Evolutionary conservation across 805 yeast genomes (phyloP).

Genomic region (Lipomyces lipofer): DNA sequence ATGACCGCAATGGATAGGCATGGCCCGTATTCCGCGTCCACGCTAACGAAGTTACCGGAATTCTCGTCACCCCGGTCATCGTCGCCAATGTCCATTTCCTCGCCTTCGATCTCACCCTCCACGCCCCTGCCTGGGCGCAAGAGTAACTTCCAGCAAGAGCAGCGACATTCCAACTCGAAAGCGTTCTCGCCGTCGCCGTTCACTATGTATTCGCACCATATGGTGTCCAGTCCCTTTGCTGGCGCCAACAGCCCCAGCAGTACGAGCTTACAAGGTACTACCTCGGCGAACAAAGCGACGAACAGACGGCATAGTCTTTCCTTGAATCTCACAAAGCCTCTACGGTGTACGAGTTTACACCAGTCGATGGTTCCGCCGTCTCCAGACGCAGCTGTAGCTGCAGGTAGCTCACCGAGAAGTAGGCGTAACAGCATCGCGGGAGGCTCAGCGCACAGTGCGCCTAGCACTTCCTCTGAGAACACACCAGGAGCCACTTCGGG

Average conservation of each 20-base stretch:
- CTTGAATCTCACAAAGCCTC: conserved; percentile 6
- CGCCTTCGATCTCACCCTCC: not conserved
- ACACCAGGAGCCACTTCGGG: no score
- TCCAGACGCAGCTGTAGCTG: conserved; percentile 5
- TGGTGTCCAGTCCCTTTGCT: not conserved
- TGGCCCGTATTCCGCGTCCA: no score
- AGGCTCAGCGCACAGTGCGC: not conserved
- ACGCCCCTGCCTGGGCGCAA: not conserved
- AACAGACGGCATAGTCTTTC: conserved; percentile 4
- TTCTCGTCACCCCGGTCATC: no score
- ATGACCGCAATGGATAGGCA: no score
- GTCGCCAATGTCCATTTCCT: conserved; percentile 1
- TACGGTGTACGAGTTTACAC: conserved; percentile 12
- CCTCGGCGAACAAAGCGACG: not conserved
- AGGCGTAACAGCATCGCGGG: conserved; percentile 9
- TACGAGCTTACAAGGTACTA: not conserved
- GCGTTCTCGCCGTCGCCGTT: conserved; percentile 2
- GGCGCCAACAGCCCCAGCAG: not conserved
- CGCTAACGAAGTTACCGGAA: no score
- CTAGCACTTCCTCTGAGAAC: not conserved
- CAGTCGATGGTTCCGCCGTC: conserved; percentile 10
- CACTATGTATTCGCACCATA: not conserved
- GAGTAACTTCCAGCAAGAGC: not conserved
- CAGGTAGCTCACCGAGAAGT: conserved; percentile 3
- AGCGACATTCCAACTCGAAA: not conserved